phyloP scores from a whole-genome alignment of 1,284 basidiomycete species.

The Trichosporon sp. region DNA sequence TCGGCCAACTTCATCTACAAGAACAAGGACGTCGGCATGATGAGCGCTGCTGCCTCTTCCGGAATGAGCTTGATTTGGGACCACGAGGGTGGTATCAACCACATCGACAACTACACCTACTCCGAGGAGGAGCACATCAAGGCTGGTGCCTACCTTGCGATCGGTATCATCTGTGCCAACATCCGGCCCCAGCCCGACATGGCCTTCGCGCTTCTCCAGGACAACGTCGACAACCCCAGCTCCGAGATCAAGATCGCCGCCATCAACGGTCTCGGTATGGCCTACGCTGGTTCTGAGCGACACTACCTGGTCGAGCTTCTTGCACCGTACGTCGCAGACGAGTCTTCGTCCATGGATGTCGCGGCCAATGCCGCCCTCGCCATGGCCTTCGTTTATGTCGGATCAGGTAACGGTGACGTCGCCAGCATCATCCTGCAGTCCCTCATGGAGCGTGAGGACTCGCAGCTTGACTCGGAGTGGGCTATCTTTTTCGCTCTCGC shows the following conservation, averaged over 20 bases:
- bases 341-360: slow-evolving; percentile 80
- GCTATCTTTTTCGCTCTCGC: slow-evolving; percentile 84
- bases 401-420: slow-evolving; percentile 91
- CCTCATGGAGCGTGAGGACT: slow-evolving; percentile 74
- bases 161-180: slow-evolving; percentile 84
- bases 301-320: slow-evolving; percentile 77
- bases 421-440: slow-evolving; percentile 85
- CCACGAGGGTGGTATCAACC: slow-evolving; percentile 86
- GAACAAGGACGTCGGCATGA: slow-evolving; percentile 98
- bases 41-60: slow-evolving; percentile 90
- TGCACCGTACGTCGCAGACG: slow-evolving; percentile 76
- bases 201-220: slow-evolving; percentile 82
- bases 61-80: slow-evolving; percentile 95
- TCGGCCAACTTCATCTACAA: slow-evolving; percentile 99
- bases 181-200: slow-evolving; percentile 92
- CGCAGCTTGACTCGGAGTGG: slow-evolving; percentile 85
- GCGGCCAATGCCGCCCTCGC: slow-evolving; percentile 79
- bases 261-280: slow-evolving; percentile 84
- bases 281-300: slow-evolving; percentile 88
- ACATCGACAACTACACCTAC: slow-evolving; percentile 98
- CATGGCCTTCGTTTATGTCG: slow-evolving; percentile 92
- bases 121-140: slow-evolving; percentile 96
- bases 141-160: slow-evolving; percentile 92
- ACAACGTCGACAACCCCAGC: slow-evolving; percentile 86
- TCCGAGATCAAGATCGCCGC: slow-evolving; percentile 78